phyloP scores from a whole-genome alignment of 768 basidiomycete genomes.

The Xerocomus brunneocitrinus region DNA sequence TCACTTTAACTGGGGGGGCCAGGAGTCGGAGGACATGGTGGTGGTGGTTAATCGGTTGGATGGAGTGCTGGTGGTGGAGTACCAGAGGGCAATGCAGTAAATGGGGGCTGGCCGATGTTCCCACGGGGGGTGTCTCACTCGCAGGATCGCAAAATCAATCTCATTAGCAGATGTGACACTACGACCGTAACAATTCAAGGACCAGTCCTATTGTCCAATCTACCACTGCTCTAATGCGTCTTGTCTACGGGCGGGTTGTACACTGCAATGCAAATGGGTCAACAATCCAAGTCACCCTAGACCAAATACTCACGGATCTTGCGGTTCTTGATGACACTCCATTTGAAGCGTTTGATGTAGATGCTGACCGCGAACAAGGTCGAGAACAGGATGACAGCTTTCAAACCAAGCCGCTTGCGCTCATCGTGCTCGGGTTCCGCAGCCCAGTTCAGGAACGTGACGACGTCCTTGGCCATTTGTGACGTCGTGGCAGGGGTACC shows the following conservation, averaged over 20 bases:
- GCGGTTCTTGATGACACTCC: constrained; percentile 87
- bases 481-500: constrained; percentile 94
- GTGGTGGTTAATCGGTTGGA: constrained; percentile 32
- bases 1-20: constrained; percentile 79
- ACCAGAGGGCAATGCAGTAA: constrained; percentile 6
- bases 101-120: background rate
- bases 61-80: background rate
- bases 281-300: background rate
- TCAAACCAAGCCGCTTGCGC: constrained; percentile 94
- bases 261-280: constrained; percentile 23
- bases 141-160: constrained; percentile 4
- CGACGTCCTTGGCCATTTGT: constrained; percentile 99
- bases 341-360: constrained; percentile 96
- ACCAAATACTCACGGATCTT: constrained; percentile 68
- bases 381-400: constrained; percentile 93
- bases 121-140: background rate
- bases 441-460: constrained; percentile 93
- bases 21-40: constrained; percentile 69
- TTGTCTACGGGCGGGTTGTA: constrained; percentile 38
- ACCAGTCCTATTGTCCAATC: constrained; percentile 1
- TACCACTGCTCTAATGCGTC: constrained; percentile 26
- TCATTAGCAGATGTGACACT: constrained; percentile 24
- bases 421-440: constrained; percentile 98
- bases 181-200: constrained; percentile 27
- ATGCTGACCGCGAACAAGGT: constrained; percentile 73